Evolutionary conservation across 768 basidiomycete species (phyloP), one percentile per base, ranked within the genome.

Genomic region (Auriscalpium vulgare): DNA sequence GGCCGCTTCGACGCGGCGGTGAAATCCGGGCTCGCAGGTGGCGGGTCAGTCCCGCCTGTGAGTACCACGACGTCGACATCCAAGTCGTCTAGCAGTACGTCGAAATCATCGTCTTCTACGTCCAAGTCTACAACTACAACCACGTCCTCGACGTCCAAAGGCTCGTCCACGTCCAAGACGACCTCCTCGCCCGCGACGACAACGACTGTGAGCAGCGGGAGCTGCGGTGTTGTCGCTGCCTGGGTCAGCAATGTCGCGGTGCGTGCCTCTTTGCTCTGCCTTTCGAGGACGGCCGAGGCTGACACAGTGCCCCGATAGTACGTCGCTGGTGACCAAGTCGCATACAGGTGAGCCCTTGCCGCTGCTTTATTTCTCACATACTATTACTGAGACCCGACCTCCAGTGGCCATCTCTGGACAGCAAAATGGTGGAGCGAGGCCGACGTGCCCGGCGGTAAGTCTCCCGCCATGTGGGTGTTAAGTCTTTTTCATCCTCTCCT

Each of bases 371-470:
- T 7, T 29, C 2, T 4, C 2, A 4, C 29, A 29, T 29, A 29
- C 4, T 1, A 4, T 29, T 29, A 29, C 29, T 29, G 29, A 29
- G 29, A 29, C 29, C 29, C 29, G 29, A 29, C n/a, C 37, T 6
- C 35, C 19, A 79, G 79, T 53, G 76, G 77, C 10, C 65, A 78
- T 57, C 67, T 79, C 10, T 82, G 79, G 79, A 74, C 69, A 1
- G 78, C 79, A 4, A 63, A 71, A 52, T 78, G 73, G 72, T 81
- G 81, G 80, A 71, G 68, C 10, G 66, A 77, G 45, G 63, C 65
- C 21, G 76, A 79, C 66, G 19, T 63, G 37, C 71, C 69, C 8
- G 66, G 68, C 3, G 71, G 73, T 69, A 51, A 13, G 35, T 45
- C 19, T 19, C 36, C n/a, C n/a, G 14, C 36, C 37, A 19, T 48